Evolutionary conservation across 345 rosid genomes (phyloP).

Genomic region (Streptanthus diversifolius): DNA sequence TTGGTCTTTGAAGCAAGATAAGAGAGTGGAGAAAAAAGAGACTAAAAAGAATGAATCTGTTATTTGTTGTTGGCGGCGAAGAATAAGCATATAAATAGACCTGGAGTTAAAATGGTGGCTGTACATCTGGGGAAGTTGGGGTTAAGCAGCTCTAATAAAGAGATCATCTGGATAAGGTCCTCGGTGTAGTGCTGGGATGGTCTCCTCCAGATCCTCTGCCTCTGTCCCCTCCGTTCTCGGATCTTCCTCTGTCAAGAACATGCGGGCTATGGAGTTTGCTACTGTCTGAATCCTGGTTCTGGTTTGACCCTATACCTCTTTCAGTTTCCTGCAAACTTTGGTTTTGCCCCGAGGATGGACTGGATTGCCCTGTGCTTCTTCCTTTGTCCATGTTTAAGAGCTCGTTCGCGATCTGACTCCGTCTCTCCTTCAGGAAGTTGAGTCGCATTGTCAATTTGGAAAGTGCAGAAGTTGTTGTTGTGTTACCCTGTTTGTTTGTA

Average conservation of each 20-base stretch:
- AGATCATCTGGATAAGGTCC: slow-evolving; percentile 42
- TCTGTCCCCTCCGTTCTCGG: slow-evolving; percentile 41
- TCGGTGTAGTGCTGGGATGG: slow-evolving; percentile 25
- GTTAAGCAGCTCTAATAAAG: slow-evolving; percentile 9
- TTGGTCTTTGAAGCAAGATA: slow-evolving; percentile 13
- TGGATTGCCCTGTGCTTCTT: slow-evolving; percentile 17
- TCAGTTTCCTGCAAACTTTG: slow-evolving; percentile 16
- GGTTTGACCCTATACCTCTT: slow-evolving; percentile 14
- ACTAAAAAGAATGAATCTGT: slow-evolving; percentile 33
- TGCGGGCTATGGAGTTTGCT: slow-evolving; percentile 21
- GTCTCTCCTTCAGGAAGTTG: slow-evolving; percentile 79
- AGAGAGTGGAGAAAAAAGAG: background rate
- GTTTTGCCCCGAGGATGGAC: slow-evolving; percentile 16
- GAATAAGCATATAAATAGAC: slow-evolving; percentile 12
- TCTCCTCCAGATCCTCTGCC: slow-evolving; percentile 35
- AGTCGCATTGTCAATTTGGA: slow-evolving; percentile 76
- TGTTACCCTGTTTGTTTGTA: slow-evolving; percentile 47
- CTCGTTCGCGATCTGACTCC: slow-evolving; percentile 62
- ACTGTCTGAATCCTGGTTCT: background rate
- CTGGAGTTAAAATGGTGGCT: slow-evolving; percentile 26
- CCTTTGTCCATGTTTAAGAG: slow-evolving; percentile 56
- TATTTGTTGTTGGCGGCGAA: background rate
- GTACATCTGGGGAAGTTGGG: slow-evolving; percentile 23
- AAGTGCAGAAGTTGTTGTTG: slow-evolving; percentile 54
- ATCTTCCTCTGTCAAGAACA: slow-evolving; percentile 41